Percentiles rank a stretch among this genome's conserved stretches.
Evolutionary conservation across 805 yeast genomes (phyloP).

Genomic region (Zygotorulaspora chibaensis): DNA sequence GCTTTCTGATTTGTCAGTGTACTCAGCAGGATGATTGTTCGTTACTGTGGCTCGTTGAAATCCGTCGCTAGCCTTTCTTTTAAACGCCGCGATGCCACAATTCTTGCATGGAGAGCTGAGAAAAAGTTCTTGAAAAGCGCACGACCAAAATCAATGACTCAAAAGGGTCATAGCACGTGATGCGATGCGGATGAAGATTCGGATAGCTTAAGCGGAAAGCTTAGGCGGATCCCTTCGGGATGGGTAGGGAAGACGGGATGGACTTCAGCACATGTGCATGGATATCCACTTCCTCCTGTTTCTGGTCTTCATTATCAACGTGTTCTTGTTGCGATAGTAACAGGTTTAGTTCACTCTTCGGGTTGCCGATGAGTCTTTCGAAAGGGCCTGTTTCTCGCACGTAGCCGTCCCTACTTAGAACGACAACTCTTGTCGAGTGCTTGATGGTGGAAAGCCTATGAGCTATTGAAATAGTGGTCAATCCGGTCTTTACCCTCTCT

Average conservation of each 20-base stretch:
- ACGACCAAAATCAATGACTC: not conserved
- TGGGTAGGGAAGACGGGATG: not conserved
- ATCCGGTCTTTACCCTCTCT: constrained; percentile 49
- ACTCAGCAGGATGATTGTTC: too few species aligned
- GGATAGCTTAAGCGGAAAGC: not conserved
- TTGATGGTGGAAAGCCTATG: constrained; percentile 86
- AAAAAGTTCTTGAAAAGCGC: not conserved
- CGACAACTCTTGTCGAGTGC: constrained; percentile 76
- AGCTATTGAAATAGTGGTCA: constrained; percentile 84
- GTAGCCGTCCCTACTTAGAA: constrained; percentile 65
- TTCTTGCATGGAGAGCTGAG: not conserved
- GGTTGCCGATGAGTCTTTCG: constrained; percentile 44
- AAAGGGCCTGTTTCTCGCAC: constrained; percentile 72
- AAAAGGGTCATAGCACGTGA: not conserved
- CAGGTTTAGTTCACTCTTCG: constrained; percentile 34
- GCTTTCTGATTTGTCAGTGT: too few species aligned
- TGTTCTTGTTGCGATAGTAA: constrained; percentile 34
- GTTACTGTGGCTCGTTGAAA: not conserved
- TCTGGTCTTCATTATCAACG: not conserved
- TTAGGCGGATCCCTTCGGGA: not conserved
- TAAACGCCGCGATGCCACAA: constrained; percentile 1
- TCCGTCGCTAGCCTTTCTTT: not conserved
- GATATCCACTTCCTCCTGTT: not conserved
- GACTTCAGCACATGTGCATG: constrained; percentile 1
- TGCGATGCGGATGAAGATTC: not conserved